Base-by-base conservation (phyloP, 2,329 filamentous ascomycete genomes). In the Aspergillus quadricinctus region DNA sequence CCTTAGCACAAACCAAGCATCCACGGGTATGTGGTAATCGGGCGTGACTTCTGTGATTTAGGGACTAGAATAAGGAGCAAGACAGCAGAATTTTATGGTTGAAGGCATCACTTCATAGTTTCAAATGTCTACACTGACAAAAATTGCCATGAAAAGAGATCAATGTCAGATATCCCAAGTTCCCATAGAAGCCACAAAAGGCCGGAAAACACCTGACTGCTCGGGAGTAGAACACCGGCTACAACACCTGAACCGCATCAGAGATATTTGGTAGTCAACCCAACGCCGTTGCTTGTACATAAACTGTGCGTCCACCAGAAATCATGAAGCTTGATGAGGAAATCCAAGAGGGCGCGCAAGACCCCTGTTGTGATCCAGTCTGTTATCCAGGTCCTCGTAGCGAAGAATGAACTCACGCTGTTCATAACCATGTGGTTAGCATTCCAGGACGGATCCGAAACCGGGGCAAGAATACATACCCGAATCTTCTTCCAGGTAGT, bases 331-430 rank as follows among this genome's bases (percentile, higher is more conserved):
- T 49, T 72, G 71, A 48, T 68, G 72, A 21, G 74, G 65, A 48
- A 74, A 74, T 29, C 67, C 67, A 54, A 72, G 69, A 51, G 68
- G 57, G 29, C 73, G 72, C 49, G 67, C 62, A 43, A 74, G 62
- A 28, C 64, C 66, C 28, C 75, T 66, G 52, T 69, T 72, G 31
- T 72, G 71, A 54, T 77, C 75, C 58, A 77, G 66, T 49, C 74
- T 70, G 66, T 79, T 79, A 59, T 80, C 78, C 61, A 80, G 64
- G 63, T 78, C 77, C 60, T 78, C 77, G 57, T 80, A 80, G 52
- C 76, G 75, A 54, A 80, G 70, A 37, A 79, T 75, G 53, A 79
- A 80, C 58, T 80, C 77, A 46, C 77, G 75, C 72, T 78, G 57
- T 46, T 52, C 31, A 50, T 9, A 21, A 21, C 11, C 31, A 49